Evolutionary conservation across 108 stramenopile genomes (phyloP), one percentile per base, ranked within the genome.

Genomic region (Pseudonitzschia multiseries): DNA sequence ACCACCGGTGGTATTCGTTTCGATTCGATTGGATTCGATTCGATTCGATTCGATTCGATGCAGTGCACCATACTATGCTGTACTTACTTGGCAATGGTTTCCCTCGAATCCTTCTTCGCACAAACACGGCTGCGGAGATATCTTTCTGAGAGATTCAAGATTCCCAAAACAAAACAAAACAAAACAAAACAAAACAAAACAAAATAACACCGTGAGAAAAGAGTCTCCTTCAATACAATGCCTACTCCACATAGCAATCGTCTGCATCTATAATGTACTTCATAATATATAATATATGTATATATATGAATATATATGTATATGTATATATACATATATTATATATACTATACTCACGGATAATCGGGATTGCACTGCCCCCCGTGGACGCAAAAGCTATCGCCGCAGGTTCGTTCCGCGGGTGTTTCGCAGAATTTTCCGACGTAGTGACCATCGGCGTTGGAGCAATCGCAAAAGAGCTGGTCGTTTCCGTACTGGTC

Each of bases 391-490:
- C 75, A 83, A 76, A 28, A 52, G 29, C 68, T 66, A 21, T 52
- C 46, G 65, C 52, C 56, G 41, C 79, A 79, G n/a, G n/a, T 9
- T 57, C 69, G 46, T 42, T 70, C 72, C 36, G 62, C 53, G 29
- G 78, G 82, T 8, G 74, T 79, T 60, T 86, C 86, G 69, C 86
- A 86, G 51, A 81, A 83, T 64, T 86, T 86, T 52, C 86, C 86
- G 43, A 76, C 82, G 62, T 83, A 83, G 28, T n/a, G n/a, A n/a
- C 70, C 74, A 24, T 32, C 54, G 15, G 82, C 79, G 4, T 66
- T 54, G 53, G 59, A 26, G 44, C 86, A 86, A 40, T 86, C 77
- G 64, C 86, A 86, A 63, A 74, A 72, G 36, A 79, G 81, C 41
- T 86, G 79, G 12, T 80, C 74, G 50, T 80, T 81, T 33, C 79